These are phyloP conservation scores for Volvox africanus DNA, from an alignment of 139 green algal genomes.

Conservation along the genomic window DNA sequence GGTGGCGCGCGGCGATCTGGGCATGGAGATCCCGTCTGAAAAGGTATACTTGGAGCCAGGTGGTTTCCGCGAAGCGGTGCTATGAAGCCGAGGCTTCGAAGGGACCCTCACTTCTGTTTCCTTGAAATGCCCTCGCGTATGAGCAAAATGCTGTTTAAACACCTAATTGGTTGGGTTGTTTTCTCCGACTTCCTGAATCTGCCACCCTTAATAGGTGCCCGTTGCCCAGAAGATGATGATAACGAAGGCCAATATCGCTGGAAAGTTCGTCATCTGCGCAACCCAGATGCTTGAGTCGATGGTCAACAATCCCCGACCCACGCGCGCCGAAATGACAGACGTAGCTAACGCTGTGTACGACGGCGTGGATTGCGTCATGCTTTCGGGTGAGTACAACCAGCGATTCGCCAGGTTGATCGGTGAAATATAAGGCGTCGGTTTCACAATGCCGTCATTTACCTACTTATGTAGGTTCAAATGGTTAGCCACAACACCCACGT, in stretches of 20 bases:
- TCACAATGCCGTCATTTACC: too few relatives aligned
- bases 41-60: slow-evolving; percentile 50
- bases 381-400: slow-evolving; percentile 48
- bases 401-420: background rate
- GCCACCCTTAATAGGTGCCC: slow-evolving; percentile 34
- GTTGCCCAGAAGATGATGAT: slow-evolving; percentile 83
- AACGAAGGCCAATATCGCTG: slow-evolving; percentile 80
- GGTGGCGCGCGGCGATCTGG: slow-evolving; percentile 84
- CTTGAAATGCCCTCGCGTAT: too few relatives aligned
- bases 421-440: too few relatives aligned
- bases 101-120: too few relatives aligned
- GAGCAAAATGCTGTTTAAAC: too few relatives aligned
- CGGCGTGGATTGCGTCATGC: slow-evolving; percentile 79
- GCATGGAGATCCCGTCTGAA: slow-evolving; percentile 79
- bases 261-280: slow-evolving; percentile 74
- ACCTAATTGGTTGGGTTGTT: too few relatives aligned
- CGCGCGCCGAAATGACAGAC: slow-evolving; percentile 90
- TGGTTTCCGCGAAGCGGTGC: too few relatives aligned
- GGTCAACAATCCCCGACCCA: slow-evolving; percentile 74
- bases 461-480: too few relatives aligned
- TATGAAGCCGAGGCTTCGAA: too few relatives aligned
- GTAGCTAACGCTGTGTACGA: slow-evolving; percentile 90
- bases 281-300: slow-evolving; percentile 85
- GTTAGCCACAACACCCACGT: too few relatives aligned
- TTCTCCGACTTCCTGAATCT: too few relatives aligned